These are phyloP conservation scores for Iris macrosiphon DNA, from an alignment of 106 monocot genomes.

Conservation along the genomic window DNA sequence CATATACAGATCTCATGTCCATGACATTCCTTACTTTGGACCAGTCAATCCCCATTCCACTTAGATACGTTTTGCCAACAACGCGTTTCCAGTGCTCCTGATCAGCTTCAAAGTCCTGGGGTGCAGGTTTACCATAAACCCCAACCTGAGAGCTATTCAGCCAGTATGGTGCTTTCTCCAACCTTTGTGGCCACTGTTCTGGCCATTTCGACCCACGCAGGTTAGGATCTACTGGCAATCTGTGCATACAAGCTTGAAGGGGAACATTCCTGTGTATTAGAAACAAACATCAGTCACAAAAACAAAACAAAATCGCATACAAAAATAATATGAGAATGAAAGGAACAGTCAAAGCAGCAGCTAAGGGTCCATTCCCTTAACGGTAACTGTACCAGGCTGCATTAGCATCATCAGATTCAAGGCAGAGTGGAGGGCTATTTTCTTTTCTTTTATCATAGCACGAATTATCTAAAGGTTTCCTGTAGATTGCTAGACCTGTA, in stretches of 20 bases:
- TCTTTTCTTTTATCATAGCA: constrained; percentile 64
- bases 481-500: constrained; percentile 71
- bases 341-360: constrained; percentile 1
- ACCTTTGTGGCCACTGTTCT: constrained; percentile 65
- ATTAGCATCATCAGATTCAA: constrained; percentile 73
- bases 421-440: constrained; percentile 63
- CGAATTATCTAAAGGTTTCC: constrained; percentile 58
- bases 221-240: constrained; percentile 33
- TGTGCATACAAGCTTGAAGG: constrained; percentile 77
- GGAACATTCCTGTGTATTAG: constrained; percentile 51
- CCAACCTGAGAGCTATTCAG: constrained; percentile 58
- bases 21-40: constrained; percentile 83
- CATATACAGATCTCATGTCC: constrained; percentile 94
- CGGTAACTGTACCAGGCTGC: constrained; percentile 65
- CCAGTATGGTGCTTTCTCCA: constrained; percentile 71
- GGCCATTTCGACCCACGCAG: constrained; percentile 80
- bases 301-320: no score
- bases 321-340: no score
- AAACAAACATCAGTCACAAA: no score
- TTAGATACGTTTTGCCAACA: constrained; percentile 59
- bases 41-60: constrained; percentile 82
- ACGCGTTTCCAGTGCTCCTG: constrained; percentile 74
- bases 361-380: not conserved
- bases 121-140: constrained; percentile 79
- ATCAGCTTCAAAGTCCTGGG: constrained; percentile 65